Evolutionary conservation across 177 flowering plant genomes (phyloP).

Genomic region (Vitis hybrid): DNA sequence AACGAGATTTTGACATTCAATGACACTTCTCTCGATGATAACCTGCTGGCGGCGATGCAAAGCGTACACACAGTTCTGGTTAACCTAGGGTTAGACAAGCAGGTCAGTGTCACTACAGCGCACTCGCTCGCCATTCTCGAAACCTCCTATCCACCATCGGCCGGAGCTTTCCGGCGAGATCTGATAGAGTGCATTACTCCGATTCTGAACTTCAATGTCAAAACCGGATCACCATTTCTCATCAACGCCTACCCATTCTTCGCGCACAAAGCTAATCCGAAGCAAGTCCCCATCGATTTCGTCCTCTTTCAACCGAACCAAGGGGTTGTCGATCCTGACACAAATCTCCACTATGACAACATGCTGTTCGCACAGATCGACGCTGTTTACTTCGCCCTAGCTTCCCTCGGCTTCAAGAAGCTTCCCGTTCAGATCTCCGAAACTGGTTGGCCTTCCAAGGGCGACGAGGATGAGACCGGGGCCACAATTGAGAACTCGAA

Average conservation of each 20-base stretch:
- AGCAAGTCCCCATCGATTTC: slow-evolving; percentile 49
- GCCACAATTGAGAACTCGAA: slow-evolving; percentile 68
- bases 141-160: slow-evolving; percentile 64
- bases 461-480: slow-evolving; percentile 72
- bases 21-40: slow-evolving; percentile 37
- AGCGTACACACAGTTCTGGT: slow-evolving; percentile 41
- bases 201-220: slow-evolving; percentile 37
- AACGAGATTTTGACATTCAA: slow-evolving; percentile 79
- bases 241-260: slow-evolving; percentile 74
- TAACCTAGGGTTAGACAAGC: slow-evolving; percentile 39
- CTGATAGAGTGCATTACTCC: slow-evolving; percentile 22
- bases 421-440: slow-evolving; percentile 57
- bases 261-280: slow-evolving; percentile 59
- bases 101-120: slow-evolving; percentile 64
- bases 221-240: slow-evolving; percentile 52
- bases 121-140: slow-evolving; percentile 56
- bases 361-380: slow-evolving; percentile 81
- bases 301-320: slow-evolving; percentile 56
- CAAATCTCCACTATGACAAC: slow-evolving; percentile 65
- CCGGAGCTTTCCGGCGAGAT: slow-evolving; percentile 54
- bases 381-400: slow-evolving; percentile 62
- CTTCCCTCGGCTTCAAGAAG: slow-evolving; percentile 40
- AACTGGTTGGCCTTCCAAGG: slow-evolving; percentile 91
- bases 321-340: slow-evolving; percentile 46
- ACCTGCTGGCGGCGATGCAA: slow-evolving; percentile 62